These are phyloP conservation scores for Boletus bicolor DNA, from an alignment of 768 basidiomycete genomes.

Conservation along the genomic window DNA sequence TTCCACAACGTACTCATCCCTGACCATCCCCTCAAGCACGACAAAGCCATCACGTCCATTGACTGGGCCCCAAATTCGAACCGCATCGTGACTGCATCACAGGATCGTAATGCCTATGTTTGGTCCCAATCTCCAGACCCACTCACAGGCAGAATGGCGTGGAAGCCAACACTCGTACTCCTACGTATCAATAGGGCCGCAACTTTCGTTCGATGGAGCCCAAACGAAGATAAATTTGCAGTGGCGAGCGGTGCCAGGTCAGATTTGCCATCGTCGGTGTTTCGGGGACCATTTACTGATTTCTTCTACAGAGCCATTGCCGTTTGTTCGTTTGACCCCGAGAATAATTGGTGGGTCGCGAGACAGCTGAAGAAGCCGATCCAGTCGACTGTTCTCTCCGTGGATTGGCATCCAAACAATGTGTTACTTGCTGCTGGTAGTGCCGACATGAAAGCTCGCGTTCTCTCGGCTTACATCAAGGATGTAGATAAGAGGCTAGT, in stretches of 20 bases:
- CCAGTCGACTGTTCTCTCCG: constrained; percentile 84
- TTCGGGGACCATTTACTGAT: neutral
- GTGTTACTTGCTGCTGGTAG: constrained; percentile 96
- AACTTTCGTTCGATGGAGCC: constrained; percentile 94
- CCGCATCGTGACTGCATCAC: constrained; percentile 97
- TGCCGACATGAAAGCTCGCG: constrained; percentile 96
- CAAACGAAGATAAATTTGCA: constrained; percentile 97
- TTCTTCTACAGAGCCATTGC: constrained; percentile 72
- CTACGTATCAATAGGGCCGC: constrained; percentile 95
- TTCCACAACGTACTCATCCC: neutral
- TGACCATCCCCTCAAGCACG: constrained; percentile 61
- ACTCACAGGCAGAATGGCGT: constrained; percentile 63
- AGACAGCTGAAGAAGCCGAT: constrained; percentile 98
- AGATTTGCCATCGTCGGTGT: neutral
- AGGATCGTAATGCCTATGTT: constrained; percentile 98
- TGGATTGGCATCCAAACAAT: constrained; percentile 99
- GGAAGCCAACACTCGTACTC: constrained; percentile 97
- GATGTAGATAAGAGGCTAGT: constrained; percentile 88
- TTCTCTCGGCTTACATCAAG: constrained; percentile 98
- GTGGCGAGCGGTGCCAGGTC: constrained; percentile 95
- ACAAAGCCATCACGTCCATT: constrained; percentile 96
- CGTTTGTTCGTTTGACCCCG: constrained; percentile 93
- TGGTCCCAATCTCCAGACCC: constrained; percentile 85
- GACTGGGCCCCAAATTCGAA: constrained; percentile 98
- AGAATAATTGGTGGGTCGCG: constrained; percentile 99